Evolutionary conservation across 768 basidiomycete genomes (phyloP), one percentile per base, ranked within the genome.

Genomic region (Xerocomus brunneocitrinus): DNA sequence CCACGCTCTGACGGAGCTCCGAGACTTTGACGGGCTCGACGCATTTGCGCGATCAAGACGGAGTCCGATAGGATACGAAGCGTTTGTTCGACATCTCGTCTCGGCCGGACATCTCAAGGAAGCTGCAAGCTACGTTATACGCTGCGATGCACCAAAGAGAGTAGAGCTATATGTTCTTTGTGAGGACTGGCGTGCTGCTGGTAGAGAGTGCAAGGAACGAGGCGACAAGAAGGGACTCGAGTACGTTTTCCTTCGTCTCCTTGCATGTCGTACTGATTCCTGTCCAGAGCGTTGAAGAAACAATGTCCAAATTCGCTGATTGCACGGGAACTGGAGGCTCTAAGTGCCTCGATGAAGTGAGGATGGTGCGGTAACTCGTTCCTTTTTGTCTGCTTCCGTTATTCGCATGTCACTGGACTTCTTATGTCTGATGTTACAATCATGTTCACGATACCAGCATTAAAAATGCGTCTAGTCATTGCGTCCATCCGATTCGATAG

Each of bases 51-150:
- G 85, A 60, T 88, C 87, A 34, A 94, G 83, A 70, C 81, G 91
- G 59, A 92, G 89, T 68, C 95, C 95, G 4, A 98, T 98, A 53
- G 95, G 97, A 1, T 98, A 95, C 64, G 95, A 98, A 65, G 79
- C 87, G 0, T 93, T 93, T 66, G 92, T 94, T 25, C 82, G 77
- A 35, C 84, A 90, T 59, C 78, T 97, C 35, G 80, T 90, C 28
- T 77, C 82, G 47, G 81, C 84, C 36, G 91, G 90, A 0, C 83
- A 87, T 66, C 62, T 69, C 27, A 89, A 82, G 63, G 89, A 95
- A 64, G 97, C 91, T 3, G 74, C 82, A 1, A 53, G 73, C 4
- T 98, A 87, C 64, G 89, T 98, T 22, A 70, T 84, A 2, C 83
- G 84, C 28, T 98, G 95, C 62, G 97, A 98, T 66, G 77, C 84